Conservation (phyloP, 1,284 basidiomycete species). For the Wallemia ichthyophaga region DNA sequence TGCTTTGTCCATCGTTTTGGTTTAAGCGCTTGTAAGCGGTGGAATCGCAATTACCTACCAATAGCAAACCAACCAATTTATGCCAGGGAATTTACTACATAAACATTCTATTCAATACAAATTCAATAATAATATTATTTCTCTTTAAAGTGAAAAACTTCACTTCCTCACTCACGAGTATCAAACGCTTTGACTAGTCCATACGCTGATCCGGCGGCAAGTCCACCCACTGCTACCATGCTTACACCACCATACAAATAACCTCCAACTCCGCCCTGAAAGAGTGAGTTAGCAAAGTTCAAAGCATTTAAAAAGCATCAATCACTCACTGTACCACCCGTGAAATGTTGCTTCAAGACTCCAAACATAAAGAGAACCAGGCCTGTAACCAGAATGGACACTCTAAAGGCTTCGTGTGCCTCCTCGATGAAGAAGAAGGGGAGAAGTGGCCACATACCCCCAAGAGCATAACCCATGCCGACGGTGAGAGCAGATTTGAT, state of each 20-base stretch:
- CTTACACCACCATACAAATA: slow-evolving; percentile 60
- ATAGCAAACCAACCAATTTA: no score
- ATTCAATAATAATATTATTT: no score
- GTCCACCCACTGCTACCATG: slow-evolving; percentile 65
- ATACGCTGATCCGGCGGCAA: slow-evolving; percentile 67
- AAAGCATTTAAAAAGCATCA: no score
- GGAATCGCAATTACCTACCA: no score
- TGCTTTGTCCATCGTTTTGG: slow-evolving; percentile 3
- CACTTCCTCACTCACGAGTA: not conserved
- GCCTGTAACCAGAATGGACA: slow-evolving; percentile 27
- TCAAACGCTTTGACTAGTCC: slow-evolving; percentile 53
- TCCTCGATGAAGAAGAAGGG: slow-evolving; percentile 61
- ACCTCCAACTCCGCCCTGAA: slow-evolving; percentile 22
- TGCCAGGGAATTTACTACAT: no score
- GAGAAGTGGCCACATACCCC: slow-evolving; percentile 57
- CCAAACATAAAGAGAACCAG: slow-evolving; percentile 66
- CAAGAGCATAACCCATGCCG: slow-evolving; percentile 54
- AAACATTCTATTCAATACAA: no score
- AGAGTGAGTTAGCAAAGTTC: no score
- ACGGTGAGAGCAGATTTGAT: slow-evolving; percentile 79
- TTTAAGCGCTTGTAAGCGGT: not conserved
- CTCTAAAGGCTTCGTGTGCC: slow-evolving; percentile 16
- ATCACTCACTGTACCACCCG: slow-evolving; percentile 18
- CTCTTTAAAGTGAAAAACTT: no score
- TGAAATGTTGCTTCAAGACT: slow-evolving; percentile 51